phyloP scores from a whole-genome alignment of 2,329 filamentous ascomycete species.

The Aspergillus ochraceoroseus region DNA sequence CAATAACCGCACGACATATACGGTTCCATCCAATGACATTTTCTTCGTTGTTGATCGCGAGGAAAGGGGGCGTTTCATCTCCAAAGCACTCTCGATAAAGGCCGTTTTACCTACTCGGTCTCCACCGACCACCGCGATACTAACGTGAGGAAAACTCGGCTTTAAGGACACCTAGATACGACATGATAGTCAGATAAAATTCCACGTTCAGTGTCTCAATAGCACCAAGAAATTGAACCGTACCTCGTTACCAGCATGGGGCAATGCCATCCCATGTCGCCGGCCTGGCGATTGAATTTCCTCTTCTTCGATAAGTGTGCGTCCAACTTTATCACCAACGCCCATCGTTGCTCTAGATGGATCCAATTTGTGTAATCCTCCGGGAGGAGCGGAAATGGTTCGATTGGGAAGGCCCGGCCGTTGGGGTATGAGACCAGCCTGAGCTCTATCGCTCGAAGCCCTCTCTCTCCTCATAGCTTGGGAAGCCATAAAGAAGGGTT shows the following conservation, averaged over 20 bases:
- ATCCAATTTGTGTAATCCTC: slow-evolving; percentile 28
- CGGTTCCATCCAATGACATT: slow-evolving; percentile 53
- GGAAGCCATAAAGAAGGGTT: slow-evolving; percentile 25
- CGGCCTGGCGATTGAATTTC: slow-evolving; percentile 20
- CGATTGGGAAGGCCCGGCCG: slow-evolving; percentile 33
- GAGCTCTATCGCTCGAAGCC: slow-evolving; percentile 32
- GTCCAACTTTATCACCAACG: slow-evolving; percentile 18
- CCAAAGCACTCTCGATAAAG: slow-evolving; percentile 55
- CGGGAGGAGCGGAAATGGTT: slow-evolving; percentile 35
- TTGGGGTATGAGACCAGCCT: slow-evolving; percentile 24
- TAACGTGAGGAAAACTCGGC: slow-evolving; percentile 49
- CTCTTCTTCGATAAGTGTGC: slow-evolving; percentile 31
- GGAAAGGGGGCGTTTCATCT: slow-evolving; percentile 45
- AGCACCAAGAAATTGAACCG: slow-evolving; percentile 7
- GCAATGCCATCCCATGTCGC: slow-evolving; percentile 16
- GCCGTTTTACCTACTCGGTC: slow-evolving; percentile 55
- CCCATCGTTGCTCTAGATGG: slow-evolving; percentile 20
- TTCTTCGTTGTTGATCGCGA: slow-evolving; percentile 47
- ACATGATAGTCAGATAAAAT: slow-evolving; percentile 10
- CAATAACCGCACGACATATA: slow-evolving; percentile 55
- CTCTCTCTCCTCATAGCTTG: slow-evolving; percentile 29
- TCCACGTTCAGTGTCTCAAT: slow-evolving; percentile 2
- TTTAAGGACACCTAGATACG: slow-evolving; percentile 25
- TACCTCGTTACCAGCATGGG: slow-evolving; percentile 28
- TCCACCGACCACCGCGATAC: slow-evolving; percentile 55